A percentile compares a stretch with the other conserved stretches of the same genome.
Conservation (phyloP, 495 filamentous ascomycete species). For the Acidiella bohemica region DNA sequence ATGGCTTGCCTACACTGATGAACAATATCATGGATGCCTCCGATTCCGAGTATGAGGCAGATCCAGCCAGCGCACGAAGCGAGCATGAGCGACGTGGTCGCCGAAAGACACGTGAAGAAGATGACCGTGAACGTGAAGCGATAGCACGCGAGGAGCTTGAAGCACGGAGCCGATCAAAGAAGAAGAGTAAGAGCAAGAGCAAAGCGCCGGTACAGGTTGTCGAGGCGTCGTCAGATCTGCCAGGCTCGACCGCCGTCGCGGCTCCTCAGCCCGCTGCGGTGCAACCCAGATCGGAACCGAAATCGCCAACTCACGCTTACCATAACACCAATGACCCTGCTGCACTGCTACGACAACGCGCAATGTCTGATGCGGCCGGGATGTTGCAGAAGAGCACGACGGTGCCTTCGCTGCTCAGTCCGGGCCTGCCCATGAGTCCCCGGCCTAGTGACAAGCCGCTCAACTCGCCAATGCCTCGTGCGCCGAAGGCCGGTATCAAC, state of each 20-base stretch:
- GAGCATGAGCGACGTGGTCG: constrained; percentile 44
- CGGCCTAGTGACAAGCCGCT: constrained; percentile 64
- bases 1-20: background rate
- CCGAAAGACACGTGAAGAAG: constrained; percentile 74
- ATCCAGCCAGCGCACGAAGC: constrained; percentile 35
- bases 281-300: background rate
- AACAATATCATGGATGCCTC: constrained; percentile 34
- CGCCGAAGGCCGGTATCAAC: constrained; percentile 41
- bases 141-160: constrained; percentile 49
- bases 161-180: constrained; percentile 50
- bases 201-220: constrained; percentile 2
- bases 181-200: constrained; percentile 36
- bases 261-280: constrained; percentile 6
- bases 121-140: constrained; percentile 65
- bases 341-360: constrained; percentile 12
- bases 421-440: constrained; percentile 79
- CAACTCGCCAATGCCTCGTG: constrained; percentile 56
- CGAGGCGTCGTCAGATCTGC: background rate
- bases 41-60: constrained; percentile 75
- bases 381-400: constrained; percentile 28
- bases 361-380: constrained; percentile 21
- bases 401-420: constrained; percentile 55
- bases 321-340: constrained; percentile 4
- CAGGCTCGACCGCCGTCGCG: background rate
- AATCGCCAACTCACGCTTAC: background rate